Conservation (phyloP, 345 rosid genomes). For the Aegle marmelos region DNA sequence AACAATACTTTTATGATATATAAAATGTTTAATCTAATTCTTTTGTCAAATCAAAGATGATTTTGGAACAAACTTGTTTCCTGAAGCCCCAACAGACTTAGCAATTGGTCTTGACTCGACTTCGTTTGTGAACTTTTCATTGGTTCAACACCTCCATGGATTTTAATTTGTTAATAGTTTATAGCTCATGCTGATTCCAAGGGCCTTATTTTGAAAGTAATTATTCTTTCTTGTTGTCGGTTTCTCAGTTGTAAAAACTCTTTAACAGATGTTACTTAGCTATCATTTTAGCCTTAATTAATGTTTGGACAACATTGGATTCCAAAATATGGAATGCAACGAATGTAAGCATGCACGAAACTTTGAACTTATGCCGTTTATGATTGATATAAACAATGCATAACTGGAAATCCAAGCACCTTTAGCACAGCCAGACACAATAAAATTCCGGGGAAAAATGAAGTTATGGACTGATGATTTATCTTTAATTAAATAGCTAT, state of each 20-base stretch:
- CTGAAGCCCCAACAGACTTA: not conserved
- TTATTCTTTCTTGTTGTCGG: not conserved
- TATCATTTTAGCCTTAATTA: not conserved
- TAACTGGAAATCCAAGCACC: not conserved
- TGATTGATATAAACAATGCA: not conserved
- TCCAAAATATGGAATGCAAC: not conserved
- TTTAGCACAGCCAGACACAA: not conserved
- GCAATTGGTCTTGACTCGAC: not conserved
- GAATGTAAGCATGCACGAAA: not conserved
- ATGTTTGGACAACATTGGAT: not conserved
- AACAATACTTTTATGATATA: too few species aligned
- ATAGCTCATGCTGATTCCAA: not conserved
- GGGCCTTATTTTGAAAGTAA: not conserved
- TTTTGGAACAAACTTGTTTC: not conserved
- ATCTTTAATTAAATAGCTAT: not conserved
- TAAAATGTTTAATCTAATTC: not conserved
- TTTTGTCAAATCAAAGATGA: not conserved
- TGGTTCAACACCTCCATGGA: not conserved
- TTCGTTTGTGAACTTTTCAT: not conserved
- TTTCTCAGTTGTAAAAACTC: not conserved
- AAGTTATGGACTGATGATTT: slow-evolving; percentile 6
- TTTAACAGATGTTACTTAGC: not conserved
- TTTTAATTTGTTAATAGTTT: not conserved
- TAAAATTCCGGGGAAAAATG: not conserved
- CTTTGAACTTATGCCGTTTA: not conserved